phyloP scores from a whole-genome alignment of 2,329 filamentous ascomycete species.

The Curvularia sp. region DNA sequence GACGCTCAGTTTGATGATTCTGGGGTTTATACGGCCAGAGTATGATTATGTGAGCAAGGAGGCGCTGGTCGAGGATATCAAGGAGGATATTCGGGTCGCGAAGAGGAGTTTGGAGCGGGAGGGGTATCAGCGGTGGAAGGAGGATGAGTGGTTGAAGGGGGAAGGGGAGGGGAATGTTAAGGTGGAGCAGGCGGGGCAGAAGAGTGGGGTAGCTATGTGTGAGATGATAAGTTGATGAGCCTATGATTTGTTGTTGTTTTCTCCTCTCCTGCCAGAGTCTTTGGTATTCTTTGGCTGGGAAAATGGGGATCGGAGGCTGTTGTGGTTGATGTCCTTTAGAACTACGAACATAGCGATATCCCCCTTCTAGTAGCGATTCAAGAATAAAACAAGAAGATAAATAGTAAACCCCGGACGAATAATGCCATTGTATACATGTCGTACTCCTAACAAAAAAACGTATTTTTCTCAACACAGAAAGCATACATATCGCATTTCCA shows the following conservation, averaged over 20 bases:
- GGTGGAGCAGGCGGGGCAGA: slow-evolving; percentile 15
- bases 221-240: slow-evolving; percentile 22
- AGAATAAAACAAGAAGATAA: not conserved
- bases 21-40: slow-evolving; percentile 90
- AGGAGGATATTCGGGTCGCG: slow-evolving; percentile 85
- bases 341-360: slow-evolving; percentile 2
- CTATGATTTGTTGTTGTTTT: not conserved
- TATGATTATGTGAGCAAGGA: slow-evolving; percentile 86
- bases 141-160: slow-evolving; percentile 50
- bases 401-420: not conserved
- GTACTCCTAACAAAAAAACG: no score
- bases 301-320: not conserved
- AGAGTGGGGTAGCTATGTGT: slow-evolving; percentile 17
- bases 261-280: not conserved
- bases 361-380: not conserved
- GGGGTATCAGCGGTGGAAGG: slow-evolving; percentile 63
- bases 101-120: slow-evolving; percentile 72
- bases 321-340: not conserved
- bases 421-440: no score
- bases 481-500: not conserved
- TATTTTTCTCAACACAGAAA: not conserved
- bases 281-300: no score
- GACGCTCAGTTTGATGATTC: slow-evolving; percentile 77
- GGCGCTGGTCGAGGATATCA: slow-evolving; percentile 85
- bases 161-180: slow-evolving; percentile 13